Evolutionary conservation across 345 rosid genomes (phyloP).

Genomic region (Eucalyptus curtisii): DNA sequence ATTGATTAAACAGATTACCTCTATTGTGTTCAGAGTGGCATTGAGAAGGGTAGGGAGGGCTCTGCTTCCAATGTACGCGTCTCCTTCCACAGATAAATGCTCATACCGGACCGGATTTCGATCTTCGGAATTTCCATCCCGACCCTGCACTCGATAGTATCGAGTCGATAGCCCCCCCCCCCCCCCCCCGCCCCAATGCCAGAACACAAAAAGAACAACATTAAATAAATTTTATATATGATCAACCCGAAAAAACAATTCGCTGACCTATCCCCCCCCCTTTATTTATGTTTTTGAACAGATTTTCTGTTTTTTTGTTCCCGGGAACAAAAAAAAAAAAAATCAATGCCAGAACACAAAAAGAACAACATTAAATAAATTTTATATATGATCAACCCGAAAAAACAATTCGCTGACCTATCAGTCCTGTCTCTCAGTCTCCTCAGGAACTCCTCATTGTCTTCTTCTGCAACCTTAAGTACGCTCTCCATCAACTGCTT

Average conservation of each 20-base stretch:
- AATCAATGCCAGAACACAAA: not conserved
- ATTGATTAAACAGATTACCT: conserved; percentile 19
- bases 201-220: not conserved
- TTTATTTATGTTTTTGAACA: too few relatives aligned
- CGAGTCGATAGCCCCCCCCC: too few relatives aligned
- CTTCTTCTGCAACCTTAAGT: conserved; percentile 52
- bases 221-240: not conserved
- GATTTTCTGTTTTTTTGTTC: too few relatives aligned
- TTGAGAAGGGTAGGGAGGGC: conserved; percentile 76
- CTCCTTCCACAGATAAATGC: conserved; percentile 46
- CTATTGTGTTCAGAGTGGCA: conserved; percentile 37
- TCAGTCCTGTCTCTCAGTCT: conserved; percentile 54
- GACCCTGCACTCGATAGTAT: conserved; percentile 49
- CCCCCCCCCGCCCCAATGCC: too few relatives aligned
- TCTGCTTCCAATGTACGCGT: conserved; percentile 65
- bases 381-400: not conserved
- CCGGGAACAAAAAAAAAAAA: too few relatives aligned
- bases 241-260: not conserved
- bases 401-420: conserved; percentile 9
- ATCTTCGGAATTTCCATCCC: conserved; percentile 69
- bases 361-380: not conserved
- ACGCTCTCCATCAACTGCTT: conserved; percentile 48
- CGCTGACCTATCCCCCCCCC: conserved; percentile 48
- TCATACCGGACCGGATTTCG: conserved; percentile 66
- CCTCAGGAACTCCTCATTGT: conserved; percentile 46